Evolutionary conservation across 768 basidiomycete species (phyloP), one percentile per base, ranked within the genome.

Genomic region (Tulasnella sp.): DNA sequence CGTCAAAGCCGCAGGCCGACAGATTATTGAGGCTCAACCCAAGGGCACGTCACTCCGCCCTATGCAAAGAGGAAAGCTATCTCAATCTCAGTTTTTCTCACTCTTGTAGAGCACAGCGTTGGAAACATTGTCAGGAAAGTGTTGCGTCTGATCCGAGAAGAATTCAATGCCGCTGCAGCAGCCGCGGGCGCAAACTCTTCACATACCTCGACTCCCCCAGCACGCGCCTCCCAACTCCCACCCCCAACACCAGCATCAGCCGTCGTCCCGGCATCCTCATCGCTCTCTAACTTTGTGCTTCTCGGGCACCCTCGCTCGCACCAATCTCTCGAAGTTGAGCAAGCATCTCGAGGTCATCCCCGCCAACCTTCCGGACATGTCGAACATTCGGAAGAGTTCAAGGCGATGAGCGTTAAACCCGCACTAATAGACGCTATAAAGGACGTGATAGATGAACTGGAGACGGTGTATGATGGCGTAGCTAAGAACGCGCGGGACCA

Each of bases 381-480:
- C 39, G 83, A 83, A 15, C 83, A 57, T n/a, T 15, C 55, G 15
- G 74, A 80, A 5, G 51, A 51, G 69, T 67, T 75, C 29, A 76
- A 77, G 77, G 78, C 76, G 71, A 69, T 67, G 77, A 77, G 77
- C 46, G 83, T 99, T 74, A 98, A 96, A 85, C 97, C 97, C 2
- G 92, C 98, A 0, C 87, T 99, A 76, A 95, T 98, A 88, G 95
- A 98, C 84, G 98, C 96, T 9, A 96, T 99, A 74, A 93, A 97
- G 82, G 97, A 98, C 82, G 93, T 98, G 23, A 87, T 98, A 69
- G 95, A 98, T 81, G 98, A 99, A 84, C 87, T 99, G 48, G 96
- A 98, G 83, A 96, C 94, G 2, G 96, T 97, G 0, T 95, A 98
- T 81, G 94, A 98, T 81, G 96, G 92, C 81, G 92, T 99, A 26